phyloP scores from a whole-genome alignment of 768 basidiomycete genomes.

The Leccinum olivaceopallidum region DNA sequence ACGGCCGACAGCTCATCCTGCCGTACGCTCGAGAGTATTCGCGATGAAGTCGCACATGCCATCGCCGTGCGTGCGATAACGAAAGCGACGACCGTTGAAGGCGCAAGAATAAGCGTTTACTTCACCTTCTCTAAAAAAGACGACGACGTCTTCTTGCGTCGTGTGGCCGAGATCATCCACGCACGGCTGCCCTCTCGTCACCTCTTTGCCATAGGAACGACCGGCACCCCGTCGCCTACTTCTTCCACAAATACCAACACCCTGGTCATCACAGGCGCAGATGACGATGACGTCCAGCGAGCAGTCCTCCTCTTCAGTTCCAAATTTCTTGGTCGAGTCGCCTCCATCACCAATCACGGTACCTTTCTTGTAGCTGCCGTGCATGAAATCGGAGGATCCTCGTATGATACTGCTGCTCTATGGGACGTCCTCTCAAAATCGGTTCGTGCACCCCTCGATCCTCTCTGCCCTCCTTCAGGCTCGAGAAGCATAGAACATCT shows the following conservation, averaged over 20 bases:
- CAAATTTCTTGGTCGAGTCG: slow-evolving; percentile 69
- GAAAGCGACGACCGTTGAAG: slow-evolving; percentile 50
- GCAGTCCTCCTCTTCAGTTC: slow-evolving; percentile 63
- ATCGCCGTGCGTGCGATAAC: slow-evolving; percentile 56
- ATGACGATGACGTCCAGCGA: slow-evolving; percentile 58
- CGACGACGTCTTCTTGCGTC: slow-evolving; percentile 56
- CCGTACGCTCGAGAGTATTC: slow-evolving; percentile 60
- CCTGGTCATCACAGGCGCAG: slow-evolving; percentile 60
- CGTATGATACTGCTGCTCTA: slow-evolving; percentile 65
- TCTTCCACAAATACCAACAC: slow-evolving; percentile 36
- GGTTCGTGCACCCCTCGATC: slow-evolving; percentile 57
- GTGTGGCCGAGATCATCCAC: slow-evolving; percentile 50
- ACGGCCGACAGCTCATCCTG: not conserved
- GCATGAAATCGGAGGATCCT: slow-evolving; percentile 51
- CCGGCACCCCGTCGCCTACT: slow-evolving; percentile 36
- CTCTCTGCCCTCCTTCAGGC: slow-evolving; percentile 61
- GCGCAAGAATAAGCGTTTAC: slow-evolving; percentile 58
- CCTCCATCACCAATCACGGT: slow-evolving; percentile 37
- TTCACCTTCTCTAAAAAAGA: slow-evolving; percentile 58
- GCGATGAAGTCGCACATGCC: slow-evolving; percentile 57
- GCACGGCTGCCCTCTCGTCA: slow-evolving; percentile 44
- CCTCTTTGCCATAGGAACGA: slow-evolving; percentile 57
- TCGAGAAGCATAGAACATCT: slow-evolving; percentile 60
- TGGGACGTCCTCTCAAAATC: slow-evolving; percentile 73
- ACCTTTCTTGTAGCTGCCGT: slow-evolving; percentile 45